Base-by-base conservation (phyloP, 306 rosid species). In the Trifolium dubium region DNA sequence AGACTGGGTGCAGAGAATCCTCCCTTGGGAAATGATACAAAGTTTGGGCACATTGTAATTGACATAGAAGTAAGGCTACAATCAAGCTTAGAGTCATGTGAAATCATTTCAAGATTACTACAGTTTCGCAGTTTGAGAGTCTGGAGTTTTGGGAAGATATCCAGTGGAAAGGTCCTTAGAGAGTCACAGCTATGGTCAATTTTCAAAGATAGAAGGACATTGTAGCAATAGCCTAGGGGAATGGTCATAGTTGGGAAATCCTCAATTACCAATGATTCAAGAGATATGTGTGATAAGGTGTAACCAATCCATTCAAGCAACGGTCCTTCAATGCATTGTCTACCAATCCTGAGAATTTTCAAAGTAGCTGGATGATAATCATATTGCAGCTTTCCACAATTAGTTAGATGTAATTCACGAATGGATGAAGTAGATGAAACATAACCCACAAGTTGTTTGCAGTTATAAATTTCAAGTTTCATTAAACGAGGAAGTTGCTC, bases 111-210 rank as follows among this genome's bases (percentile, higher is more conserved):
- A 15, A 81, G 47, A 65, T 76, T 49, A 3, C 6, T 3, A 58
- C 81, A 76, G 2, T 0, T 0, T 0, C 0, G 3, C 2, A 77
- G 3, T 0, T 0, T 0, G 6, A 76, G 51, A 3, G 0, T 0
- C 0, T 10, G 2, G n/a, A 81, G 76, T 47, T 68, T 69, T 7
- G 80, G 84, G 35, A 75, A 53, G 1, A 76, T 47, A 43, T 72
- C 3, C 1, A 80, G 59, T 0, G 76, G 76, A 1, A 80, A 68
- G 12, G 59, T 53, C 59, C 12, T 37, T 2, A 79, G 37, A 54
- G 78, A 66, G 30, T 65, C 47, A 8, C 55, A 79, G 15, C 63
- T 66, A 31, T 32, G 1, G 1, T 0, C 0, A n/a, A 79, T 65
- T 4, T 0, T 1, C 46, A 73, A 19, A 5, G 0, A 2, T 8